Evolutionary conservation across 2,329 filamentous ascomycete species (phyloP).

Genomic region (Claviceps pazoutovae): DNA sequence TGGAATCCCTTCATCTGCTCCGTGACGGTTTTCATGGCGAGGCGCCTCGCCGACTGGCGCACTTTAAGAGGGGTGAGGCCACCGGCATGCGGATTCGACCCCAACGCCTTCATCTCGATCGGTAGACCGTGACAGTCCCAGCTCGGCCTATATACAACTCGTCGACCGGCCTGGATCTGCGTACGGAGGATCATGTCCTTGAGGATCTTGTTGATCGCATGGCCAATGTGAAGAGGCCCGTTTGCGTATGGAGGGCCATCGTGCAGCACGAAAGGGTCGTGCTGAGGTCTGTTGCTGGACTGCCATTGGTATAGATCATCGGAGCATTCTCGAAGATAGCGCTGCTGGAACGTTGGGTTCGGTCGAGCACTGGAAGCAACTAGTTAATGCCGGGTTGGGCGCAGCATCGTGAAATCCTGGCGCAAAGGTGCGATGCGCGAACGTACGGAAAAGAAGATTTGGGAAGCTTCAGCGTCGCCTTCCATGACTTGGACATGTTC

Average conservation of each 20-base stretch:
- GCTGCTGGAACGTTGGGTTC: constrained; percentile 31
- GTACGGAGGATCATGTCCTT: constrained; percentile 86
- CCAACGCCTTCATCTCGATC: constrained; percentile 90
- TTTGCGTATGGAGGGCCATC: constrained; percentile 98
- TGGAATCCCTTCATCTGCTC: constrained; percentile 62
- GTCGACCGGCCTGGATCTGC: constrained; percentile 56
- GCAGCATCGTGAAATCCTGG: neutral
- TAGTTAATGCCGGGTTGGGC: constrained; percentile 1
- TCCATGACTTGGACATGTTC: constrained; percentile 48
- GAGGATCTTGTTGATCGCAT: constrained; percentile 91
- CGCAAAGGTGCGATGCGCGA: neutral
- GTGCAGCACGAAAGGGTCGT: constrained; percentile 64
- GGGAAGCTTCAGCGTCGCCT: constrained; percentile 61
- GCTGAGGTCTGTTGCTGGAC: constrained; percentile 36
- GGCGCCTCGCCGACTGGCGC: constrained; percentile 46
- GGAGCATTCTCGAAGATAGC: constrained; percentile 62
- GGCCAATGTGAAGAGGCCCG: constrained; percentile 77
- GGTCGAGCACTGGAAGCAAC: constrained; percentile 33
- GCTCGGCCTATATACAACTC: constrained; percentile 72
- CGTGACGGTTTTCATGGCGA: constrained; percentile 55
- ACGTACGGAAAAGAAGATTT: constrained; percentile 58
- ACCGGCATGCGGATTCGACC: constrained; percentile 28
- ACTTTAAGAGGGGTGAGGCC: constrained; percentile 41
- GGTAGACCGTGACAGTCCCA: constrained; percentile 98
- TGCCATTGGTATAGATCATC: constrained; percentile 91